These are phyloP conservation scores for Auricularia cornea DNA, from an alignment of 768 basidiomycete genomes.

Conservation along the genomic window DNA sequence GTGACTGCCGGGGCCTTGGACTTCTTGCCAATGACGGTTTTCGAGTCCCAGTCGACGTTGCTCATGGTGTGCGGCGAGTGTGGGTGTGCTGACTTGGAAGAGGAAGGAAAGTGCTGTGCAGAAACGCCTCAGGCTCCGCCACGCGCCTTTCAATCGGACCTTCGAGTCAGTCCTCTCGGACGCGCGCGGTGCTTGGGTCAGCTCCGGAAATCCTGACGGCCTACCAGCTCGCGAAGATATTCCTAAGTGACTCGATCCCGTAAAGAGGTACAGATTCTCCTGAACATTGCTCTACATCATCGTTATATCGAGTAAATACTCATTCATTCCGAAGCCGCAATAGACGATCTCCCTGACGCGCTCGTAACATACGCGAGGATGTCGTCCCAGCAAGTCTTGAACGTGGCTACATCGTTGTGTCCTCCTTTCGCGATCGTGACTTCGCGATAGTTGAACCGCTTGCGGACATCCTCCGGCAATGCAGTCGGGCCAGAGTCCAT, in stretches of 20 bases:
- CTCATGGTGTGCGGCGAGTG: not conserved
- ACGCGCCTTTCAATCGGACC: not conserved
- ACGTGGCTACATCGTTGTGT: not conserved
- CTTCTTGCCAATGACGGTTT: slow-evolving; percentile 65
- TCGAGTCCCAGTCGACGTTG: slow-evolving; percentile 55
- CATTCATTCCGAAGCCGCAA: not conserved
- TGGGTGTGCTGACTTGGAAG: not conserved
- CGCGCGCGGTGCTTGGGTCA: not conserved
- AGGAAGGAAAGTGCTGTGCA: not conserved
- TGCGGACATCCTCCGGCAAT: not conserved
- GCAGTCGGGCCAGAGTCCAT: not conserved
- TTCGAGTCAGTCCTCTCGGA: not conserved
- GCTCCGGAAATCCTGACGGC: not conserved
- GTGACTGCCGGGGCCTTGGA: slow-evolving; percentile 53
- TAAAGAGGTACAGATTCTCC: no score
- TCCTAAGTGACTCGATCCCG: no score
- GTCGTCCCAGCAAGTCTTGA: not conserved
- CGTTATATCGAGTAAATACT: no score
- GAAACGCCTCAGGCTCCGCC: not conserved
- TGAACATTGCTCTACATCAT: no score
- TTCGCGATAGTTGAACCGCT: not conserved
- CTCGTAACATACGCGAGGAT: not conserved
- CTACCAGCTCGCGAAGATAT: not conserved
- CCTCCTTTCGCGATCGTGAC: not conserved
- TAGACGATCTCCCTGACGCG: not conserved